A percentile compares a stretch with the other conserved stretches of the same genome.
Evolutionary conservation across 495 filamentous ascomycete species (phyloP).

Genomic region (Penicillium canariense): DNA sequence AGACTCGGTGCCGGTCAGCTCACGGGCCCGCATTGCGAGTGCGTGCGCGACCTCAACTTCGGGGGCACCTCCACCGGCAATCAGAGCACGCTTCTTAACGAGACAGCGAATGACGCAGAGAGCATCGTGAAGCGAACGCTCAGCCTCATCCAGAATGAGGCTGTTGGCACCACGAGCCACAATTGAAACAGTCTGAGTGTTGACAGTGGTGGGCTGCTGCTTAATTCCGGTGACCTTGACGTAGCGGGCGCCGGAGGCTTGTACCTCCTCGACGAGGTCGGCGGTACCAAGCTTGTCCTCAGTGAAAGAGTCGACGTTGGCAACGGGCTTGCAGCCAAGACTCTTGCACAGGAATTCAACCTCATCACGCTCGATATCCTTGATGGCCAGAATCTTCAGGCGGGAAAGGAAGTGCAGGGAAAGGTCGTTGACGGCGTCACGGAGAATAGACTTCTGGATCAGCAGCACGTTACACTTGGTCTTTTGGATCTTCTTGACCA

Average conservation of each 20-base stretch:
- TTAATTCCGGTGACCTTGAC: slow-evolving; percentile 94
- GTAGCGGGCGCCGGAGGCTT: slow-evolving; percentile 80
- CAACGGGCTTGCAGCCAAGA: slow-evolving; percentile 97
- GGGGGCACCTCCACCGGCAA: slow-evolving; percentile 92
- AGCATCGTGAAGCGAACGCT: slow-evolving; percentile 93
- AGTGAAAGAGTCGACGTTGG: slow-evolving; percentile 97
- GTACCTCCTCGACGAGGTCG: slow-evolving; percentile 89
- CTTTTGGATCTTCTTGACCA: slow-evolving; percentile 99
- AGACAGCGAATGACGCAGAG: slow-evolving; percentile 96
- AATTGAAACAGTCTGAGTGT: slow-evolving; percentile 86
- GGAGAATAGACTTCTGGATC: slow-evolving; percentile 97
- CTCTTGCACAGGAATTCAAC: slow-evolving; percentile 99
- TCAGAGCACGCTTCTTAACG: slow-evolving; percentile 97
- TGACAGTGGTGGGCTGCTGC: slow-evolving; percentile 47
- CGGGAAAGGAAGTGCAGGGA: slow-evolving; percentile 96
- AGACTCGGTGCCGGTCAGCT: slow-evolving; percentile 82
- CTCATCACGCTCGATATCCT: slow-evolving; percentile 97
- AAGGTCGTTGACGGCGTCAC: slow-evolving; percentile 96
- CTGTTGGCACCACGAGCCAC: slow-evolving; percentile 91
- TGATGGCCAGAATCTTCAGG: slow-evolving; percentile 90
- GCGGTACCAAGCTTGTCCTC: slow-evolving; percentile 98
- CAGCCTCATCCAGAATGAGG: slow-evolving; percentile 93
- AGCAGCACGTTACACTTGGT: slow-evolving; percentile 98
- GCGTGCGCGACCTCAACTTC: slow-evolving; percentile 90
- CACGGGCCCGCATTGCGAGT: slow-evolving; percentile 75